Base-by-base conservation (phyloP, 768 basidiomycete genomes). In the Pholiota molesta region DNA sequence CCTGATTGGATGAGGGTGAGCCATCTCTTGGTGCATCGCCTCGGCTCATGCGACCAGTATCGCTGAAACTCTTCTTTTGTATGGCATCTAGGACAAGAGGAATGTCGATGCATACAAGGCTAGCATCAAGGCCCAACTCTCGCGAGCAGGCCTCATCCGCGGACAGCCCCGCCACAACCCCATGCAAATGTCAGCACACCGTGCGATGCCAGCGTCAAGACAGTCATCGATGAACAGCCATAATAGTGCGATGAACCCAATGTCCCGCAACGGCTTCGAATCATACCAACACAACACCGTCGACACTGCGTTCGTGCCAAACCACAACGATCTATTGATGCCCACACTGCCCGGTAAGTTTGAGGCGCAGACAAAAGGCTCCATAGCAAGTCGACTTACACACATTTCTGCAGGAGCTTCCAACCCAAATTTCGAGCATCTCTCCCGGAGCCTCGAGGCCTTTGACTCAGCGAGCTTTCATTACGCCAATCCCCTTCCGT, bases 1-100 rank as follows among this genome's bases (percentile, higher is more conserved):
- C 92, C 92, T n/a, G 92, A 93, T 60, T 94, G 92, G 91, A 92
- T 94, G 91, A 78, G 91, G 67, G 91, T 94, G 66, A 71, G 77
- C n/a, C 71, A 37, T 37, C 35, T 37, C 35, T 26, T 26, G 35
- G 35, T 23, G 19, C 49, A 35, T 23, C 35, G 35, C 14, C 39
- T 26, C 14, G 7, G 5, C 47, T 49, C 47, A 26, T 23, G 21
- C 21, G 19, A n/a, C 5, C 42, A 14, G 42, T 44, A 16, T 44
- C 42, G 17, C 42, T 44, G n/a, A 44, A 44, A 37, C 35, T 2
- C n/a, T 19, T n/a, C 42, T 21, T 21, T 19, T 63, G 26, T 47
- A 19, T 28, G 29, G 55, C 47, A 29, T 63, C 28, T 72, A 94
- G 92, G 92, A 94, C 73, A 94, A 94, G 75, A 86, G 88, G 65